Percentiles rank a stretch among this genome's conserved stretches.
phyloP scores from a whole-genome alignment of 2,329 filamentous ascomycete genomes.

The Pseudogymnoascus sp. region DNA sequence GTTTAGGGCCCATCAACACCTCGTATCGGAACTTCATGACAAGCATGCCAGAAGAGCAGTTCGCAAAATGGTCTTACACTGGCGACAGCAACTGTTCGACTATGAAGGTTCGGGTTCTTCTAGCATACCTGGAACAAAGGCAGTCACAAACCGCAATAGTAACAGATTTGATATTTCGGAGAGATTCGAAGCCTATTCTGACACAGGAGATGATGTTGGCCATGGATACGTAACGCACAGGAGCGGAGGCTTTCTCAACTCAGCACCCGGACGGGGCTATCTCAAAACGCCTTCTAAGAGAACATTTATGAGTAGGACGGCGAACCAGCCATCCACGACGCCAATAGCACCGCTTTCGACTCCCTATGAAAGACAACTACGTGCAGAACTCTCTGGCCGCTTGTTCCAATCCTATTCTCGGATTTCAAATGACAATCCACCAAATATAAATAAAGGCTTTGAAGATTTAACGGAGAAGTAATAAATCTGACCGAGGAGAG shows the following conservation, averaged over 20 bases:
- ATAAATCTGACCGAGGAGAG: neutral
- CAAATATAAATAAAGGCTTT: neutral
- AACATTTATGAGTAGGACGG: conserved; percentile 35
- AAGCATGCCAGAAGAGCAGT: conserved; percentile 27
- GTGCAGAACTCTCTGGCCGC: conserved; percentile 16
- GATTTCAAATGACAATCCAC: conserved; percentile 1
- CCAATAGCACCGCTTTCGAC: conserved; percentile 36
- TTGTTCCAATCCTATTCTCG: conserved; percentile 6
- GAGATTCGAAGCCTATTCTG: conserved; percentile 24
- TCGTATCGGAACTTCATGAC: conserved; percentile 24
- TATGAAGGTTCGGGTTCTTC: neutral
- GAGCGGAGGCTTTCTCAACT: conserved; percentile 18
- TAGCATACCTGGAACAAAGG: neutral
- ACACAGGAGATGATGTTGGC: conserved; percentile 23
- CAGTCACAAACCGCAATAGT: neutral
- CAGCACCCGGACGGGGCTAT: conserved; percentile 21
- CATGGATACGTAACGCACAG: conserved; percentile 19
- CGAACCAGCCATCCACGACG: conserved; percentile 35
- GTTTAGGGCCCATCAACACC: conserved; percentile 20
- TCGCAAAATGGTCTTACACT: conserved; percentile 28
- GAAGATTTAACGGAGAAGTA: neutral
- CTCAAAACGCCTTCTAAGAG: conserved; percentile 40
- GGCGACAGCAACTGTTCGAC: conserved; percentile 21
- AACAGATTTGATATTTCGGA: neutral
- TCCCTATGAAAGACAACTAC: conserved; percentile 34